Percentiles rank a stretch among this genome's conserved stretches.
Evolutionary conservation across 2,329 filamentous ascomycete species (phyloP).

Genomic region (Paecilomyces formosus): DNA sequence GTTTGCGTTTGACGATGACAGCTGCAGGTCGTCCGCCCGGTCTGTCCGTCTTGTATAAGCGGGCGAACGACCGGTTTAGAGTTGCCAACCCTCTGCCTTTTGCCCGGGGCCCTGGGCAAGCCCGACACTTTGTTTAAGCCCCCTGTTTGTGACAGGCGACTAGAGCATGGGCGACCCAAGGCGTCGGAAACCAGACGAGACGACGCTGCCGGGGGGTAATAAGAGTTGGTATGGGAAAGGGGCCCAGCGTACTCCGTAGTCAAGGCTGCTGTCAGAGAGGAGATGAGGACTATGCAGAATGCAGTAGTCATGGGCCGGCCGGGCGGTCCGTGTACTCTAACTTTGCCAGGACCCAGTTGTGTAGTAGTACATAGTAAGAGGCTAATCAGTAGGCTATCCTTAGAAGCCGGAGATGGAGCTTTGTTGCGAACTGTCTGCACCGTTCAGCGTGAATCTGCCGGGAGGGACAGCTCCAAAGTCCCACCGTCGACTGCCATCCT

Average conservation of each 20-base stretch:
- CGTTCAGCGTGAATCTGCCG: not conserved
- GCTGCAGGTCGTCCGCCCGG: not conserved
- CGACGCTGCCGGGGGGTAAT: not conserved
- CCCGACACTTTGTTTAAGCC: slow-evolving; percentile 1
- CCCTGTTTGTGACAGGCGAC: slow-evolving; percentile 8
- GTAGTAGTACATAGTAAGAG: not conserved
- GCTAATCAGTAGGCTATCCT: not conserved
- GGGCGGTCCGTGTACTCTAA: not conserved
- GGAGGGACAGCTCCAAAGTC: not conserved
- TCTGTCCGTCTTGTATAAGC: not conserved
- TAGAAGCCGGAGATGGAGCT: not conserved
- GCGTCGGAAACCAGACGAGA: slow-evolving; percentile 4
- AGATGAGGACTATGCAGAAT: not conserved
- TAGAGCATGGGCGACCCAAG: slow-evolving; percentile 8
- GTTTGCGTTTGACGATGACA: not conserved
- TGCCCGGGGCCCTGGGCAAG: not conserved
- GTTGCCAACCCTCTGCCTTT: not conserved
- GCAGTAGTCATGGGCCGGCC: not conserved
- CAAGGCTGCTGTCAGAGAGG: not conserved
- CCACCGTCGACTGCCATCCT: not conserved
- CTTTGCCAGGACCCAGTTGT: not conserved
- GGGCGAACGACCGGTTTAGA: not conserved
- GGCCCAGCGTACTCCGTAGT: not conserved
- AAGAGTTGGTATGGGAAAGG: not conserved
- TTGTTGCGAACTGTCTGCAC: not conserved